phyloP scores from a whole-genome alignment of 768 basidiomycete genomes.

The Trametes sanguinea region DNA sequence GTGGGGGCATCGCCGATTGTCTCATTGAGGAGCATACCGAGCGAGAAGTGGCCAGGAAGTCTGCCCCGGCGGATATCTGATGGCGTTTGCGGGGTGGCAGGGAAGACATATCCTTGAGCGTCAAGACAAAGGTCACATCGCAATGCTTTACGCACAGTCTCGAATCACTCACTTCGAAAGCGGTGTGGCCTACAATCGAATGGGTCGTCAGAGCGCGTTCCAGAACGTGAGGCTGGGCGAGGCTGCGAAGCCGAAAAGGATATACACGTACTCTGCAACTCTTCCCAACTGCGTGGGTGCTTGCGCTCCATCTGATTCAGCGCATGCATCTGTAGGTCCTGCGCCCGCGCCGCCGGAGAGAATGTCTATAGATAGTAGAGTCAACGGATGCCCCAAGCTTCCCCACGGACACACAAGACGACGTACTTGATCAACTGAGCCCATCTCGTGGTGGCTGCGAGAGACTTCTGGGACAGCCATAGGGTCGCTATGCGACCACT shows the following conservation, averaged over 20 bases:
- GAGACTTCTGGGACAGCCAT: constrained; percentile 23
- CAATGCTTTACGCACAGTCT: constrained; percentile 20
- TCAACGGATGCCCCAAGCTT: not conserved
- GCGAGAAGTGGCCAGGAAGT: constrained; percentile 22
- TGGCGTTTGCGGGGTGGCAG: constrained; percentile 32
- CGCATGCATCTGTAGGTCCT: constrained; percentile 29
- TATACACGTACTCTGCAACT: constrained; percentile 25
- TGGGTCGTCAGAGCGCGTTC: not conserved
- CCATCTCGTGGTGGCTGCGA: constrained; percentile 23
- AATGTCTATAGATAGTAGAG: constrained; percentile 16
- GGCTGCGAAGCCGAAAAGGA: not conserved
- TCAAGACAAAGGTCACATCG: constrained; percentile 12
- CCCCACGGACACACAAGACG: constrained; percentile 1
- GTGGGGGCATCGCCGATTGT: constrained; percentile 19
- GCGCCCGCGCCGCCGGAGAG: constrained; percentile 19
- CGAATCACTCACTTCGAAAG: constrained; percentile 30
- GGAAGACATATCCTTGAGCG: constrained; percentile 29
- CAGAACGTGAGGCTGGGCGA: not conserved
- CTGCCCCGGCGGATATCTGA: constrained; percentile 24
- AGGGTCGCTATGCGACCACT: constrained; percentile 25
- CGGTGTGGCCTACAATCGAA: constrained; percentile 19
- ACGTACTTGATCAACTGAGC: constrained; percentile 24
- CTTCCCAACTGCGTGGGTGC: constrained; percentile 32
- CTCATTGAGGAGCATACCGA: constrained; percentile 26
- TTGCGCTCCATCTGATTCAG: constrained; percentile 29